phyloP scores from a whole-genome alignment of 2,329 filamentous ascomycete genomes.

The Nothopassalora personata region DNA sequence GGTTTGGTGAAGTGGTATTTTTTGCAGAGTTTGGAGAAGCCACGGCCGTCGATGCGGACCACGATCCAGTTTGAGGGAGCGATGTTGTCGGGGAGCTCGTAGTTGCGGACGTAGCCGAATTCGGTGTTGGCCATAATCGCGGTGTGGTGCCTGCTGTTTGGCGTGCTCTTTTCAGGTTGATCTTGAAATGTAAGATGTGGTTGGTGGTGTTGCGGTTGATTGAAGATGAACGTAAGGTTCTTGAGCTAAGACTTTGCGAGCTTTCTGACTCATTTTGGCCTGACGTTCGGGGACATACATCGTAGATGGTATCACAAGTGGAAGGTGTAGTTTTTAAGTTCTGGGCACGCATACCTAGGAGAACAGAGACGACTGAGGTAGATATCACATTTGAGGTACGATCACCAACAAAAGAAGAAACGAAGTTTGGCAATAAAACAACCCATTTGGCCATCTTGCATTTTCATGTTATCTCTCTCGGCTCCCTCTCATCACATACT shows the following conservation, averaged over 20 bases:
- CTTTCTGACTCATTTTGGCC: background rate
- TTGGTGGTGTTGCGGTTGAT: background rate
- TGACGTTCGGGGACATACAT: background rate
- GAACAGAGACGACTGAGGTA: too few relatives aligned
- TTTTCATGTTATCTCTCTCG: conserved; percentile 6
- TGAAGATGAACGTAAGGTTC: background rate
- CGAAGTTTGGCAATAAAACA: background rate
- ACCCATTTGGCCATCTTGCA: conserved; percentile 1
- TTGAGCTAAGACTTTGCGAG: background rate
- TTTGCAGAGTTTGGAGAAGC: conserved; percentile 68
- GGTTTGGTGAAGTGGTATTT: conserved; percentile 80
- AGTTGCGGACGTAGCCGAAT: conserved; percentile 87
- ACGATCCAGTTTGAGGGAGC: conserved; percentile 94
- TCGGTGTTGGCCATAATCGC: conserved; percentile 47
- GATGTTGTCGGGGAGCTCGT: conserved; percentile 75
- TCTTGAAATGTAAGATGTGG: background rate
- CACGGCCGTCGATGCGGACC: conserved; percentile 85
- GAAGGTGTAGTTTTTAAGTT: background rate
- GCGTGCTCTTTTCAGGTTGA: background rate
- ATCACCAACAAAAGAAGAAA: background rate
- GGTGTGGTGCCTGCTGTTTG: background rate
- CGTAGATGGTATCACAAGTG: background rate
- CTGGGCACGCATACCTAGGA: too few relatives aligned
- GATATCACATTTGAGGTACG: background rate
- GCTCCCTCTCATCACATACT: conserved; percentile 1